Evolutionary conservation across 2,329 filamentous ascomycete species (phyloP).

Genomic region (Trichoderma sp.): DNA sequence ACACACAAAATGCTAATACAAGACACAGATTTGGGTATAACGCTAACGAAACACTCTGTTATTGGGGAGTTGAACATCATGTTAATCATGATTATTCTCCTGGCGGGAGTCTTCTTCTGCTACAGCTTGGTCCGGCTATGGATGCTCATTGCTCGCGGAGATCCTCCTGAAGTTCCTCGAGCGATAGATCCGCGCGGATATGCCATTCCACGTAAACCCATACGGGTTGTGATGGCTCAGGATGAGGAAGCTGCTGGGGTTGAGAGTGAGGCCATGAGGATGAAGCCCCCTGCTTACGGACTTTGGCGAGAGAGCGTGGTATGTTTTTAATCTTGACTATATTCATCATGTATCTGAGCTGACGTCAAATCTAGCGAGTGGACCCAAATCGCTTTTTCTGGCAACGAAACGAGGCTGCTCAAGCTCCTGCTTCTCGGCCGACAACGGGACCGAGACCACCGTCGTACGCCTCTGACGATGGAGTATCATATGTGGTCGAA

Average conservation of each 20-base stretch:
- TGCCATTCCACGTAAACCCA: constrained; percentile 71
- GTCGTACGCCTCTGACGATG: constrained; percentile 76
- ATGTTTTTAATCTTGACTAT: constrained; percentile 44
- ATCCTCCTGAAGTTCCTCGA: constrained; percentile 40
- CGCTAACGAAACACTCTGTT: constrained; percentile 65
- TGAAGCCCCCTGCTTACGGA: constrained; percentile 81
- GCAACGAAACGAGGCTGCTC: constrained; percentile 63
- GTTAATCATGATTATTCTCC: constrained; percentile 75
- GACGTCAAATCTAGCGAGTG: constrained; percentile 57
- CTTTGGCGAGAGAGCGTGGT: constrained; percentile 83
- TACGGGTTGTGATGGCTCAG: constrained; percentile 72
- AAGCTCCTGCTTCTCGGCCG: constrained; percentile 34
- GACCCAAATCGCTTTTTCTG: constrained; percentile 83
- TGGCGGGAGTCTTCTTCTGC: constrained; percentile 77
- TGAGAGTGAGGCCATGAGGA: constrained; percentile 58
- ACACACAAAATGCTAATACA: background rate
- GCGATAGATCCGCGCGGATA: constrained; percentile 64
- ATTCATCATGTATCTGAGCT: constrained; percentile 14
- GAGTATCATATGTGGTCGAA: constrained; percentile 72
- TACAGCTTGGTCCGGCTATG: constrained; percentile 76
- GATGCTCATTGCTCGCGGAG: constrained; percentile 63
- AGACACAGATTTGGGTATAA: constrained; percentile 69
- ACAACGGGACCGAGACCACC: constrained; percentile 61
- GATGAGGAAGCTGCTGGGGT: constrained; percentile 71
- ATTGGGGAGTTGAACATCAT: constrained; percentile 77